phyloP scores from a whole-genome alignment of 306 rosid genomes.

The Quercus bicolor region DNA sequence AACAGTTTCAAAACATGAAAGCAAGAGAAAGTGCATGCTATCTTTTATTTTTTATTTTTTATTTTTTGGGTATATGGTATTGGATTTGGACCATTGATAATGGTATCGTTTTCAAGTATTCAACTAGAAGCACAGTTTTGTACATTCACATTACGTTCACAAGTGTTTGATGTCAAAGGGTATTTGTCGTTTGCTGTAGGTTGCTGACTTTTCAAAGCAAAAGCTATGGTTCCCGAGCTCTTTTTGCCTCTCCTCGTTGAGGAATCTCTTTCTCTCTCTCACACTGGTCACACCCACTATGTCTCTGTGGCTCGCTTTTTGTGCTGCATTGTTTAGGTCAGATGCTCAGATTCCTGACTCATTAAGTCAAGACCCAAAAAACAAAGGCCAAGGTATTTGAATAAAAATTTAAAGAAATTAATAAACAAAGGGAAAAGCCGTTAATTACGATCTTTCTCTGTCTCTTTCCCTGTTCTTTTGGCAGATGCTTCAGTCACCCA shows the following conservation, averaged over 20 bases:
- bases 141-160: background rate
- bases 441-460: slow-evolving; percentile 35
- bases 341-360: slow-evolving; percentile 37
- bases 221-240: slow-evolving; percentile 24
- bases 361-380: slow-evolving; percentile 32
- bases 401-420: slow-evolving; percentile 6
- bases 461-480: slow-evolving; percentile 9
- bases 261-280: slow-evolving; percentile 60
- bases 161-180: slow-evolving; percentile 37
- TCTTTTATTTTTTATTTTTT: background rate
- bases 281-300: too few species aligned
- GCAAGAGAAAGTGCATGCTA: slow-evolving; percentile 46
- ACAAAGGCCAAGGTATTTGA: background rate
- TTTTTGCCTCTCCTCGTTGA: slow-evolving; percentile 63
- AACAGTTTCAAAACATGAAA: slow-evolving; percentile 50
- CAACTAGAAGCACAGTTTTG: background rate
- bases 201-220: slow-evolving; percentile 41
- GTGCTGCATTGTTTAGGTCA: background rate
- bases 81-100: background rate
- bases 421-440: slow-evolving; percentile 40
- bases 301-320: too few species aligned
- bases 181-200: slow-evolving; percentile 13
- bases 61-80: background rate
- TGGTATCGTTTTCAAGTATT: background rate
- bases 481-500: slow-evolving; percentile 5